A percentile compares a stretch with the other conserved stretches of the same genome.
Evolutionary conservation across 306 rosid genomes (phyloP).

Genomic region (Potentilla sterilis): DNA sequence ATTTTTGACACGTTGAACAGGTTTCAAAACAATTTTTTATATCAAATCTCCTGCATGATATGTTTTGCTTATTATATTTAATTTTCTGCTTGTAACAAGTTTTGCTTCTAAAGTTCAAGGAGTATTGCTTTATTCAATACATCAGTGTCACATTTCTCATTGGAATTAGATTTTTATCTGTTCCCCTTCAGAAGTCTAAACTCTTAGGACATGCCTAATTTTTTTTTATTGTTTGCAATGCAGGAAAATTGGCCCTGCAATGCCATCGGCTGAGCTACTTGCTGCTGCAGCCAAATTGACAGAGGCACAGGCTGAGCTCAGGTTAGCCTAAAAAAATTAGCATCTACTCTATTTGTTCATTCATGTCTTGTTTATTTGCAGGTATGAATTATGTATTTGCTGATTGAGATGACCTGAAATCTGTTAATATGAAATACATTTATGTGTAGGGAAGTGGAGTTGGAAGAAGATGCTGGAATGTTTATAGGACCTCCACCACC

Average conservation of each 20-base stretch:
- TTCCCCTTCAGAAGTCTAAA: background rate
- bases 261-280: slow-evolving; percentile 93
- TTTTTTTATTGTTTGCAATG: slow-evolving; percentile 20
- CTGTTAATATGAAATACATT: slow-evolving; percentile 9
- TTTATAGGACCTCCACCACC: slow-evolving; percentile 93
- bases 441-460: slow-evolving; percentile 58
- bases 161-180: background rate
- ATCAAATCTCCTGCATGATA: background rate
- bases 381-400: background rate
- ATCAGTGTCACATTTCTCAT: background rate
- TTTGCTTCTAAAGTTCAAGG: background rate
- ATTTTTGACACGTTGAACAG: background rate
- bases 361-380: background rate
- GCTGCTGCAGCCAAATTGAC: slow-evolving; percentile 97
- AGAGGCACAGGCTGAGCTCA: slow-evolving; percentile 79
- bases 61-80: background rate
- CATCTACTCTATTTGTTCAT: background rate
- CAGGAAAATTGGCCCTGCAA: slow-evolving; percentile 85
- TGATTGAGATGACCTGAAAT: background rate
- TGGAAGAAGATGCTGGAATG: slow-evolving; percentile 62
- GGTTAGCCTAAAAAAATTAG: slow-evolving; percentile 26
- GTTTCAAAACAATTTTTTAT: background rate
- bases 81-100: background rate
- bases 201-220: background rate
- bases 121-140: background rate